Conservation (phyloP, 306 rosid species). For the Gastrolobium bilobum region DNA sequence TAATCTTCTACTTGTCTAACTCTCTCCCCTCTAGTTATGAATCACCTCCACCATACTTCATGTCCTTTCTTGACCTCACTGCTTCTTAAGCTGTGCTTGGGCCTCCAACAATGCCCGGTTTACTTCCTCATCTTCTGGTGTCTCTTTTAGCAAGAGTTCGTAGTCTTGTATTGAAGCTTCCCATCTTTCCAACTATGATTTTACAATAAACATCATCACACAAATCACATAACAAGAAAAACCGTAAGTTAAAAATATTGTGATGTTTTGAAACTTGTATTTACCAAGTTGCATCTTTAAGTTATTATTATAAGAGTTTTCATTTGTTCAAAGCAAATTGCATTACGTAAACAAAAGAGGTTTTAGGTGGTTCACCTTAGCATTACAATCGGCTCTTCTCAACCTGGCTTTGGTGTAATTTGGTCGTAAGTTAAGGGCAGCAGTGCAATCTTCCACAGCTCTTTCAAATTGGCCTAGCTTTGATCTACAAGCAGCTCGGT, state of each 20-base stretch:
- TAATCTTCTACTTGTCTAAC: constrained; percentile 3
- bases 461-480: constrained; percentile 73
- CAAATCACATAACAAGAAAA: constrained; percentile 6
- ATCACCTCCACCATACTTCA: constrained; percentile 19
- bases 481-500: constrained; percentile 81
- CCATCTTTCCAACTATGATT: constrained; percentile 78
- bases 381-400: constrained; percentile 87
- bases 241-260: not conserved
- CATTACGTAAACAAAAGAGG: not conserved
- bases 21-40: not conserved
- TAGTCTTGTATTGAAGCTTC: constrained; percentile 80
- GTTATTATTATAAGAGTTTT: not conserved
- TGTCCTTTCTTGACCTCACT: constrained; percentile 44
- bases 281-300: not conserved
- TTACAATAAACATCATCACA: constrained; percentile 6
- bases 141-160: constrained; percentile 63
- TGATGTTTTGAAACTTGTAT: not conserved
- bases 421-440: constrained; percentile 75
- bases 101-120: constrained; percentile 61
- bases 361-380: constrained; percentile 62
- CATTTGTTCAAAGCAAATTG: not conserved
- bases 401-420: constrained; percentile 82
- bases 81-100: constrained; percentile 58
- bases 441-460: constrained; percentile 79
- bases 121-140: constrained; percentile 68